Base-by-base conservation (phyloP, 2,329 filamentous ascomycete species). In the Teratosphaeria destructans region DNA sequence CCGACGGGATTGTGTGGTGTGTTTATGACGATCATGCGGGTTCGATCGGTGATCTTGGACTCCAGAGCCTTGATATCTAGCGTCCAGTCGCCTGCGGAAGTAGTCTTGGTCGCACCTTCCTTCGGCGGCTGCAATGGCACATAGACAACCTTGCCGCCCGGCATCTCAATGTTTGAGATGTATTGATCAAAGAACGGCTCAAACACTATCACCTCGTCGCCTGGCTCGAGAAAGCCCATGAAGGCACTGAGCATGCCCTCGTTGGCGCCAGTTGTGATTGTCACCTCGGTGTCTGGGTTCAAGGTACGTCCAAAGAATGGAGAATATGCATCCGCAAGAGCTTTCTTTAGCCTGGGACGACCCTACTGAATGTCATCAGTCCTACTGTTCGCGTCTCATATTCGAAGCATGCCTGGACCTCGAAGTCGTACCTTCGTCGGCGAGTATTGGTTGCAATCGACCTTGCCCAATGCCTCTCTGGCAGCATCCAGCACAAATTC, bases 101-200 rank as follows among this genome's bases (percentile, higher is more conserved):
- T 90, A 0, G 89, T 95, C 74, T 86, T 83, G 47, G 81, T 84
- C 4, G 85, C 87, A 56, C 94, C 94, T 54, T 90, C 85, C 64
- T 83, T 81, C 10, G 94, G 94, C 32, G 94, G 93, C 63, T 94
- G 89, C 72, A 99, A 80, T n/a, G 94, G 92, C 27, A 97, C 93
- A 72, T 96, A 97, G 67, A 93, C 87, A 64, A 97, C 90, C 72
- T 87, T 95, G 66, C 94, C 94, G 57, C 94, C 94, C 0, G 94
- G 86, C 92, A 99, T 97, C 75, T 96, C 89, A 64, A 99, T 97
- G 76, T 99, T 99, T 79, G 87, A 91, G 66, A 99, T 95, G 74
- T 97, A 95, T 85, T 99, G 94, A 76, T 99, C 94, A 73, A 97
- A 99, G 77, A 96, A 99, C 11, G 94, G 94, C 78, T 99, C 94